Conservation (phyloP, 257 asterid species). For the Solanum bulbocastanum region DNA sequence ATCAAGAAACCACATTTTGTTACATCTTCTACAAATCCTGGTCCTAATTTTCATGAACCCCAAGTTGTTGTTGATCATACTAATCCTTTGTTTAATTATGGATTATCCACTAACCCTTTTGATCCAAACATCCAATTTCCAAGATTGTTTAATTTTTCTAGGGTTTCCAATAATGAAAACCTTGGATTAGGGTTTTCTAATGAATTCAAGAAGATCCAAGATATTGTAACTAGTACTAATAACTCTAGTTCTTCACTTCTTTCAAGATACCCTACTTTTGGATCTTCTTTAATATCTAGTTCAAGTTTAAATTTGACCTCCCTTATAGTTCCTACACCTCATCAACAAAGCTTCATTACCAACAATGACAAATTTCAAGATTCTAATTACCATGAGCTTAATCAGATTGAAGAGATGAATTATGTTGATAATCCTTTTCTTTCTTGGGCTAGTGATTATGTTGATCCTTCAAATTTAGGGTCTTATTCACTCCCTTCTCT, state of each 20-base stretch:
- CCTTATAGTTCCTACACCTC: conserved; percentile 19
- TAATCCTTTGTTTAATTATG: conserved; percentile 19
- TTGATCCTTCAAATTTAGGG: conserved; percentile 27
- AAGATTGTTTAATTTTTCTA: conserved; percentile 3
- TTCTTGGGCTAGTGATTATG: conserved; percentile 29
- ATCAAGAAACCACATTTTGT: conserved; percentile 2
- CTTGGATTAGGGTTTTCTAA: conserved; percentile 28
- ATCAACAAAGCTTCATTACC: conserved; percentile 10
- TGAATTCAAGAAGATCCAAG: conserved; percentile 19
- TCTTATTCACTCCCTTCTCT: conserved; percentile 28
- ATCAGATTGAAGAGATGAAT: conserved; percentile 5
- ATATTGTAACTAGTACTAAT: background rate
- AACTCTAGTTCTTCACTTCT: conserved; percentile 8
- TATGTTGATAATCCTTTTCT: conserved; percentile 12
- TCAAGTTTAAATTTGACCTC: conserved; percentile 27
- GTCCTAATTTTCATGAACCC: background rate
- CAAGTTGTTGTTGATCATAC: background rate
- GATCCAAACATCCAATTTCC: conserved; percentile 12
- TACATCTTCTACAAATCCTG: conserved; percentile 3
- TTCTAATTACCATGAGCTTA: background rate
- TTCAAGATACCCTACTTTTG: conserved; percentile 13
- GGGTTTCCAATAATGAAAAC: background rate
- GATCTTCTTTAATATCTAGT: conserved; percentile 8
- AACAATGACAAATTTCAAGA: conserved; percentile 2
- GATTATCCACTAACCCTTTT: conserved; percentile 12